phyloP scores from a whole-genome alignment of 2,329 filamentous ascomycete genomes.

The Nemania sp. region DNA sequence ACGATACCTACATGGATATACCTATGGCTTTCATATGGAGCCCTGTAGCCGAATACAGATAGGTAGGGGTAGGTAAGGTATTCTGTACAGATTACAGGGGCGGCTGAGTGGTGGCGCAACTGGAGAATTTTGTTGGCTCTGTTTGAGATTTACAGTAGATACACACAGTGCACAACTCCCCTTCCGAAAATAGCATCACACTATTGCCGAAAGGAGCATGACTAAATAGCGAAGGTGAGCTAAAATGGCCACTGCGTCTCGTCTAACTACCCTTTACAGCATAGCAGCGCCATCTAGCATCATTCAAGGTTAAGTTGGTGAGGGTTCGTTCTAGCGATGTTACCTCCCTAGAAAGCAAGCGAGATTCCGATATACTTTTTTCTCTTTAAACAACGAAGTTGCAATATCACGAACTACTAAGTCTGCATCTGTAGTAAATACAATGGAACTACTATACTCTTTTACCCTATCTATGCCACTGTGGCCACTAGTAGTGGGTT shows the following conservation, averaged over 20 bases:
- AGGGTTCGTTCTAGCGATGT: neutral
- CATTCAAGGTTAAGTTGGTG: neutral
- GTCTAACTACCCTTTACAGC: neutral
- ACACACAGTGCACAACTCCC: neutral
- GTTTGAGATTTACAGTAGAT: neutral
- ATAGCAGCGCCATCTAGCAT: neutral
- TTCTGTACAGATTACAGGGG: neutral
- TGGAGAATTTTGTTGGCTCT: neutral
- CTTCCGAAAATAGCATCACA: conserved; percentile 13
- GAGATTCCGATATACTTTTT: neutral
- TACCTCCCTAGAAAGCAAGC: neutral
- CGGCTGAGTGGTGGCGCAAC: neutral
- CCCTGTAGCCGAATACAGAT: too few relatives aligned
- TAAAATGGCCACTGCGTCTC: conserved; percentile 12
- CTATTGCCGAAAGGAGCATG: conserved; percentile 4
- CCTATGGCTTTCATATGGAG: too few relatives aligned
- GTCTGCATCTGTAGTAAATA: too few relatives aligned
- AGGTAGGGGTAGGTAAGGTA: neutral
- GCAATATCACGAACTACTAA: neutral
- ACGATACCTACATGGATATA: too few relatives aligned
- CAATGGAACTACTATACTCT: too few relatives aligned
- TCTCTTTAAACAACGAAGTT: too few relatives aligned
- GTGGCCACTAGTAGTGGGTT: too few relatives aligned
- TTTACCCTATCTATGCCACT: too few relatives aligned
- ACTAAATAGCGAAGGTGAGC: neutral